A percentile compares a stretch with the other conserved stretches of the same genome.
Conservation (phyloP, 768 basidiomycete genomes). For the Gymnopilus dilepis region DNA sequence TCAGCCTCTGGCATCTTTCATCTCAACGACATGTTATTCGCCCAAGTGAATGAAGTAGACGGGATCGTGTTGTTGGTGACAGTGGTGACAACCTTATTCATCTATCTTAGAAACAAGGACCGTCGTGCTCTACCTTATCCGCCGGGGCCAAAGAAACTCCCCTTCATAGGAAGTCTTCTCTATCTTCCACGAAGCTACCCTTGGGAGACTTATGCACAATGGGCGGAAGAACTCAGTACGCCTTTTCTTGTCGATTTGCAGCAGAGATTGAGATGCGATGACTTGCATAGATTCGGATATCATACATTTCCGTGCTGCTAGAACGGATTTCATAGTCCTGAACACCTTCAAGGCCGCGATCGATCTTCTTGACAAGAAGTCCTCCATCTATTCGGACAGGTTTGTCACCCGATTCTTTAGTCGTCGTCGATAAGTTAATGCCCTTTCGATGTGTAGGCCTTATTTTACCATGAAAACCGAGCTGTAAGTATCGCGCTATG, state of each 20-base stretch:
- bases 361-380: conserved; percentile 48
- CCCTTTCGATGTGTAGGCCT: conserved; percentile 25
- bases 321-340: conserved; percentile 40
- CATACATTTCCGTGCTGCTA: conserved; percentile 34
- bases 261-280: neutral
- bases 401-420: conserved; percentile 9
- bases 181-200: neutral
- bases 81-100: neutral
- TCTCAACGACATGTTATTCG: neutral
- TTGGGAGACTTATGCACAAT: conserved; percentile 17
- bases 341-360: conserved; percentile 38
- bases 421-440: neutral
- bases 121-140: conserved; percentile 2
- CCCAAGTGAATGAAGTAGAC: neutral
- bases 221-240: conserved; percentile 28
- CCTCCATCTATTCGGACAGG: conserved; percentile 47
- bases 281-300: conserved; percentile 35
- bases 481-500: conserved; percentile 6
- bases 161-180: conserved; percentile 11
- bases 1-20: neutral
- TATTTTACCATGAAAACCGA: conserved; percentile 31
- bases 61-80: neutral
- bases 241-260: too few relatives aligned
- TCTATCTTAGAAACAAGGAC: neutral
- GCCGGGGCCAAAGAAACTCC: conserved; percentile 9